Evolutionary conservation across 2,329 filamentous ascomycete species (phyloP), one percentile per base, ranked within the genome.

Genomic region (Talaromyces sp.): DNA sequence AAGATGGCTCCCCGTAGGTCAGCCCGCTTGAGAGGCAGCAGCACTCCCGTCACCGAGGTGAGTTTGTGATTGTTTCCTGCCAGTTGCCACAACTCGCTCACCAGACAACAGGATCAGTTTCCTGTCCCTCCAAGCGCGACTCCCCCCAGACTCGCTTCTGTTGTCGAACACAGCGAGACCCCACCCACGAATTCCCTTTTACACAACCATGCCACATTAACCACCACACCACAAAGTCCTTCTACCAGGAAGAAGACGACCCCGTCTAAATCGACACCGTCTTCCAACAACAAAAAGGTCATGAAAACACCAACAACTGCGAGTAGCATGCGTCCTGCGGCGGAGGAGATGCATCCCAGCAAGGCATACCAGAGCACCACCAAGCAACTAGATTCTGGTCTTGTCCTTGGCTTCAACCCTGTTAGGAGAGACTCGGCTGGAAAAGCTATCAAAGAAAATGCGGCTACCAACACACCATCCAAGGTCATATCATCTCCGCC

Each of bases 271-370:
- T 68, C 73, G 14, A 67, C 75, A 51, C 66, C 70, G 18, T 68
- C 72, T 7, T 68, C 73, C 14, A 69, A 70, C 28, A 64, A 62
- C 47, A 66, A 69, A 40, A 56, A 62, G n/a, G 57, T 65, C 18
- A 71, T 72, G n/a, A 73, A 70, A 58, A 72, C 70, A 1, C 70
- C 78, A 6, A 68, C 78, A 47, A 85, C 85, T 44, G 84, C 83
- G 14, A 86, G 87, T 4, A 83, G 87, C 5, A 79, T 89, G 67
- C 89, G 90, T 78, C 90, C 91, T 28, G 81, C 89, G 55, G 83
- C 83, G 65, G 86, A 88, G 63, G 92, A 96, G 74, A 97, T 97
- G 93, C 93, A 97, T 73, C 94, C 94, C 8, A 90, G 90, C 79
- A 90, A 90, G 72, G 85, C 87, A 61, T 91, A 95, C 61, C 83